phyloP scores from a whole-genome alignment of 2,329 filamentous ascomycete species.

The Trichoderma atroviride region DNA sequence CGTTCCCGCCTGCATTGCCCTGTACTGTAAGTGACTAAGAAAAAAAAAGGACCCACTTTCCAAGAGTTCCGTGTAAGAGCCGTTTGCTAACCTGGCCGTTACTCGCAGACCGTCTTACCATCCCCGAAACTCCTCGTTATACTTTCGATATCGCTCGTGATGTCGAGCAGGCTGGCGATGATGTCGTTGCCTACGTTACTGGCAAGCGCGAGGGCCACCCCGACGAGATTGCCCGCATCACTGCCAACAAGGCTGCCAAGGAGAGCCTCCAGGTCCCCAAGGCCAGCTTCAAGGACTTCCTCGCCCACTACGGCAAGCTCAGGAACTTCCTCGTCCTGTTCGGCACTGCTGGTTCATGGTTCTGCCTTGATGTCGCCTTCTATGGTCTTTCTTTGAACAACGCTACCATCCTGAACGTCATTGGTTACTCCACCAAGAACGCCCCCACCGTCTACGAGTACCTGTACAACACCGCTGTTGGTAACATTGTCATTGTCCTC shows the following conservation, averaged over 20 bases:
- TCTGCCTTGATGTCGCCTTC: constrained; percentile 66
- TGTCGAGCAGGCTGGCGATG: constrained; percentile 71
- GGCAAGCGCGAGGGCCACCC: constrained; percentile 64
- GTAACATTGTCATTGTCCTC: constrained; percentile 77
- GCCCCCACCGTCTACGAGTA: constrained; percentile 64
- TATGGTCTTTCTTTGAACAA: constrained; percentile 77
- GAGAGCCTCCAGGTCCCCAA: constrained; percentile 65
- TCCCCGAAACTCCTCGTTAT: constrained; percentile 85
- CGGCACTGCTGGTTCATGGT: constrained; percentile 85
- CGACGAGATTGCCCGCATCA: constrained; percentile 67
- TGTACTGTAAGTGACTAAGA: constrained; percentile 61
- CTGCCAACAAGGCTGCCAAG: constrained; percentile 56
- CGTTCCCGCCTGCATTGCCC: constrained; percentile 76
- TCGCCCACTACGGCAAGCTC: constrained; percentile 68
- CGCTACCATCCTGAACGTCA: constrained; percentile 68
- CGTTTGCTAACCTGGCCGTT: background rate
- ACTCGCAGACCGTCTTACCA: constrained; percentile 64
- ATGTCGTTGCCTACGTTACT: constrained; percentile 73
- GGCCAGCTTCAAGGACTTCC: constrained; percentile 73
- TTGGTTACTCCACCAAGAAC: constrained; percentile 64
- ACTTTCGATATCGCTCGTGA: constrained; percentile 81
- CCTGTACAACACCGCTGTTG: constrained; percentile 74
- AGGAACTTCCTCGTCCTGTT: constrained; percentile 73
- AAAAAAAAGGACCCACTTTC: no score
- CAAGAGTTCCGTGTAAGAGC: no score